Evolutionary conservation across 371 early-diverging fungal species (phyloP).

Genomic region (Chytridiales sp.): DNA sequence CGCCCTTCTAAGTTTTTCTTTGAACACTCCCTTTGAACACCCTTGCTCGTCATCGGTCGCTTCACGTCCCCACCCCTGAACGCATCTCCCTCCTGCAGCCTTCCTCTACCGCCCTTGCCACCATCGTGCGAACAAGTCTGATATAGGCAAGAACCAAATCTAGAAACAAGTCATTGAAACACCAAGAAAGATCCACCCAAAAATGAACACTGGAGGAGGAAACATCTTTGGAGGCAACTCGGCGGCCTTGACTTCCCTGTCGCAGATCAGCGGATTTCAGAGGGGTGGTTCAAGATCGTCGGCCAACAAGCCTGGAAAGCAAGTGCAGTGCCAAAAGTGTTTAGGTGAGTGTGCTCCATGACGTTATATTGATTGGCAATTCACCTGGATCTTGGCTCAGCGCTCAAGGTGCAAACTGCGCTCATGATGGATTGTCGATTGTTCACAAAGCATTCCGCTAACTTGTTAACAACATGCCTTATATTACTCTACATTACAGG

Average conservation of each 20-base stretch:
- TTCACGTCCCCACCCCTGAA: too few species aligned
- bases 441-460: not conserved
- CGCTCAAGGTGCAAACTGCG: too few species aligned
- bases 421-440: too few species aligned
- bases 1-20: not conserved
- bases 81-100: too few species aligned
- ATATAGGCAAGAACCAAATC: not conserved
- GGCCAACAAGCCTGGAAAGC: not conserved
- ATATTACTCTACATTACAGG: slow-evolving; percentile 1
- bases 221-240: slow-evolving; percentile 11
- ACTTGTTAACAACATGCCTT: not conserved
- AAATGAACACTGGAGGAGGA: not conserved
- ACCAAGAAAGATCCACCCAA: not conserved
- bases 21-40: not conserved
- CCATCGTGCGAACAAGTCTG: too few species aligned
- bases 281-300: not conserved
- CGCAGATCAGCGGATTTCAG: not conserved
- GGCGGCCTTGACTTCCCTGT: slow-evolving; percentile 9
- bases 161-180: not conserved
- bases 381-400: not conserved
- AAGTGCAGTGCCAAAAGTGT: slow-evolving; percentile 13
- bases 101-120: too few species aligned
- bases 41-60: too few species aligned
- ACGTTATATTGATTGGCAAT: not conserved
- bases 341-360: not conserved